phyloP scores from a whole-genome alignment of 2,329 filamentous ascomycete genomes.

The Aspergillus thermomutatus region DNA sequence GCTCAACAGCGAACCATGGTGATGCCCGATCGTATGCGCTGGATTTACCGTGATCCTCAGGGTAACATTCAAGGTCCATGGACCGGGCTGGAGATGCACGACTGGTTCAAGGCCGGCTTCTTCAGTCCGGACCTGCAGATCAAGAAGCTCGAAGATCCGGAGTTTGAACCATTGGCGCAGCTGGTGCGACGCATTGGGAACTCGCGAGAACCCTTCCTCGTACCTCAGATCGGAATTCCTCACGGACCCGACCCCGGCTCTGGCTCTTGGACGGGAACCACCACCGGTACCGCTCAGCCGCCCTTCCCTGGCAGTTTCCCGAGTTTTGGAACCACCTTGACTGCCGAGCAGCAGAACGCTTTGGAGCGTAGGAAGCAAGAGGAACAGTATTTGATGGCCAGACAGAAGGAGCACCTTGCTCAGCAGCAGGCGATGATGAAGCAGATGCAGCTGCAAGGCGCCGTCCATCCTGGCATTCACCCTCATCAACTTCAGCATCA shows the following conservation, averaged over 20 bases:
- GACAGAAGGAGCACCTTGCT: slow-evolving; percentile 88
- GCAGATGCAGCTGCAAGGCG: slow-evolving; percentile 63
- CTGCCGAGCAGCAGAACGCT: slow-evolving; percentile 96
- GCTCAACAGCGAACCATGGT: slow-evolving; percentile 85
- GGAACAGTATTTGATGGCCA: slow-evolving; percentile 94
- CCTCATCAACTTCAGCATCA: slow-evolving; percentile 79
- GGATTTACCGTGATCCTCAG: slow-evolving; percentile 96
- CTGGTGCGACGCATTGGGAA: slow-evolving; percentile 95
- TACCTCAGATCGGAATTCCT: slow-evolving; percentile 92
- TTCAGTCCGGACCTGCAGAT: slow-evolving; percentile 93
- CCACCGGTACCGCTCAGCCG: slow-evolving; percentile 66
- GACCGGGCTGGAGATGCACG: slow-evolving; percentile 97
- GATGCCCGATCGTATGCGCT: slow-evolving; percentile 98
- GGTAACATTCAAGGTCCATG: slow-evolving; percentile 91
- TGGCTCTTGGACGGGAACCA: slow-evolving; percentile 49
- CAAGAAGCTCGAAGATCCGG: slow-evolving; percentile 87
- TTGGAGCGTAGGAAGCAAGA: slow-evolving; percentile 95
- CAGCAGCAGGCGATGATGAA: slow-evolving; percentile 77
- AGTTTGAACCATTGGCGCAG: slow-evolving; percentile 93
- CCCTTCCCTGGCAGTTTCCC: slow-evolving; percentile 93
- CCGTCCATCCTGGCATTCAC: slow-evolving; percentile 48
- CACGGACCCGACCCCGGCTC: slow-evolving; percentile 69
- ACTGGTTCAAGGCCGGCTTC: slow-evolving; percentile 99
- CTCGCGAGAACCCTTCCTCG: slow-evolving; percentile 93
- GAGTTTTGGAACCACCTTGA: slow-evolving; percentile 92